phyloP scores from a whole-genome alignment of 2,329 filamentous ascomycete genomes.

The Trichoderma guizhouense region DNA sequence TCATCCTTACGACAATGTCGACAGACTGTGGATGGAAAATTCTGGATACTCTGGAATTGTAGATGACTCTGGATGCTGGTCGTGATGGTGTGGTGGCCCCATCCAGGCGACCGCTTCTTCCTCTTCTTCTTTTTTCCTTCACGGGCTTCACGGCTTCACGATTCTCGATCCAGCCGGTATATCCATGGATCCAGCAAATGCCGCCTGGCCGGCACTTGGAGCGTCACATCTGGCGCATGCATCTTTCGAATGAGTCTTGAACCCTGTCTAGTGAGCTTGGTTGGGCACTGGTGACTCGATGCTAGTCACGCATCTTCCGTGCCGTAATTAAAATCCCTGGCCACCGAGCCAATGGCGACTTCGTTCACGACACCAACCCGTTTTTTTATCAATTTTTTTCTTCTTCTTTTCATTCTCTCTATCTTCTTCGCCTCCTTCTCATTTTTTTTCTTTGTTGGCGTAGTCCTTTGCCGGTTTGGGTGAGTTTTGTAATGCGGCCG shows the following conservation, averaged over 20 bases:
- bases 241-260: conserved; percentile 15
- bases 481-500: not conserved
- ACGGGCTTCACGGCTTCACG: not conserved
- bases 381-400: not conserved
- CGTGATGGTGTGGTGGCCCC: conserved; percentile 13
- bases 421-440: not conserved
- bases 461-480: not conserved
- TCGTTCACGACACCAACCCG: not conserved
- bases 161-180: not conserved
- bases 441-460: not conserved
- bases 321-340: conserved; percentile 3
- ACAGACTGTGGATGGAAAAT: not conserved
- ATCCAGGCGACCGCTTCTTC: not conserved
- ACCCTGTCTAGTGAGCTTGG: conserved; percentile 5
- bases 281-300: conserved; percentile 16
- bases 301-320: conserved; percentile 5
- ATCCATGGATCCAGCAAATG: not conserved
- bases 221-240: conserved; percentile 11
- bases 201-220: conserved; percentile 12
- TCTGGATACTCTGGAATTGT: not conserved
- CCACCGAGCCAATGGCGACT: conserved; percentile 10
- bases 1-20: conserved; percentile 13
- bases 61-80: not conserved
- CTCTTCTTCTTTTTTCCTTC: not conserved
- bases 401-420: not conserved